These are phyloP conservation scores for Amanita brunnescens DNA, from an alignment of 768 basidiomycete species.

Conservation along the genomic window DNA sequence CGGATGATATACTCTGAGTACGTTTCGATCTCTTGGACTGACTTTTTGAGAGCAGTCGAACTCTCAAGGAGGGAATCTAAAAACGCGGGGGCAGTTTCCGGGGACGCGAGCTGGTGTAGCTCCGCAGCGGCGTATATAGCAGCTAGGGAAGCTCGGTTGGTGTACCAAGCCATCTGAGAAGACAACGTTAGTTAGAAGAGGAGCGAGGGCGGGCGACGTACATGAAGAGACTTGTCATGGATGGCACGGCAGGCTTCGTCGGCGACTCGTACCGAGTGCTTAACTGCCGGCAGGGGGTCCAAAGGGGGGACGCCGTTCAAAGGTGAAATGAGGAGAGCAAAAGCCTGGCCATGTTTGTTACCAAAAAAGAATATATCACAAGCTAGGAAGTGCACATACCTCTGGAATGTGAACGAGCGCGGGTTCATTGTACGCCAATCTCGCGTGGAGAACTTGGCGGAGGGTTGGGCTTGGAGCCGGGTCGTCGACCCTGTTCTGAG, in stretches of 20 bases:
- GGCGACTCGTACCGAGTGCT: slow-evolving; percentile 54
- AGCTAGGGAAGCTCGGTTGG: slow-evolving; percentile 54
- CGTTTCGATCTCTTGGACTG: slow-evolving; percentile 41
- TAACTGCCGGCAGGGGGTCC: slow-evolving; percentile 51
- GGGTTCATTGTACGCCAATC: slow-evolving; percentile 60
- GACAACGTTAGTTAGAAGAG: slow-evolving; percentile 2
- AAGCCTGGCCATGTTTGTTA: too few relatives aligned
- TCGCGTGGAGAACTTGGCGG: slow-evolving; percentile 33
- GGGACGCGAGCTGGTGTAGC: slow-evolving; percentile 76
- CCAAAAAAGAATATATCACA: too few relatives aligned
- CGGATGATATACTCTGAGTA: slow-evolving; percentile 55
- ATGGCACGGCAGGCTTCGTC: slow-evolving; percentile 59
- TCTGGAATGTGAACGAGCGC: slow-evolving; percentile 60
- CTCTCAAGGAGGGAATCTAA: slow-evolving; percentile 53
- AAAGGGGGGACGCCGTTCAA: slow-evolving; percentile 38
- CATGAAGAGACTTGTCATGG: slow-evolving; percentile 49
- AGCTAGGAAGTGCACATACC: slow-evolving; percentile 36
- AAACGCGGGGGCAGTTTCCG: slow-evolving; percentile 56
- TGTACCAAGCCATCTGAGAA: slow-evolving; percentile 63
- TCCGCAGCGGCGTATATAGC: slow-evolving; percentile 74
- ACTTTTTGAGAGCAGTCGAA: slow-evolving; percentile 33
- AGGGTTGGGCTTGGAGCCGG: slow-evolving; percentile 15
- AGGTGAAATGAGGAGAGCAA: slow-evolving; percentile 56
- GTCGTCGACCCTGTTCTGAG: slow-evolving; percentile 15
- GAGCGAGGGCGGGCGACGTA: slow-evolving; percentile 22